A percentile compares a stretch with the other conserved stretches of the same genome.
phyloP scores from a whole-genome alignment of 2,329 filamentous ascomycete species.

The Ascochyta rabiei region DNA sequence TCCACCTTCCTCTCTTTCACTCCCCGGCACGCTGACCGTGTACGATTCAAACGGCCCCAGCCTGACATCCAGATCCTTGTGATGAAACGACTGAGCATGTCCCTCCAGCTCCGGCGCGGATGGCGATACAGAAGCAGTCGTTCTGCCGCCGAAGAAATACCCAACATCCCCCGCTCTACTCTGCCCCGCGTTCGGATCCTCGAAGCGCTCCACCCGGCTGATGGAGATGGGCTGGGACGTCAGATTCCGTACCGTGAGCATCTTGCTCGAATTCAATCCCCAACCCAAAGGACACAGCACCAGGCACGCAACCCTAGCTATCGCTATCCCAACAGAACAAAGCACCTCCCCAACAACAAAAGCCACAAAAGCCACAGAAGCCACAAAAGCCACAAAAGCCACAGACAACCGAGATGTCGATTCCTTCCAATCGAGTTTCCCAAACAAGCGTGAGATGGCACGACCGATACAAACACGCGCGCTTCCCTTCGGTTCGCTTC shows the following conservation, averaged over 20 bases:
- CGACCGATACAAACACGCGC: too few relatives aligned
- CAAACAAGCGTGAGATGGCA: too few relatives aligned
- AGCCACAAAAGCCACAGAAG: too few relatives aligned
- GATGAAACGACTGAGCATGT: slow-evolving; percentile 66
- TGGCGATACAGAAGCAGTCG: slow-evolving; percentile 34
- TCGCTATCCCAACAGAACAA: too few relatives aligned
- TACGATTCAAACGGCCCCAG: slow-evolving; percentile 72
- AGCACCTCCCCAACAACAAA: too few relatives aligned
- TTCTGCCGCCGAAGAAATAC: slow-evolving; percentile 42
- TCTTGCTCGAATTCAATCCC: neutral
- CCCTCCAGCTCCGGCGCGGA: slow-evolving; percentile 54
- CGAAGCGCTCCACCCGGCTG: slow-evolving; percentile 75
- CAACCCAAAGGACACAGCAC: too few relatives aligned
- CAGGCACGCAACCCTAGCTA: too few relatives aligned
- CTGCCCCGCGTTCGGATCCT: slow-evolving; percentile 56
- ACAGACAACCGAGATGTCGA: too few relatives aligned
- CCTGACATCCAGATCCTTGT: slow-evolving; percentile 66
- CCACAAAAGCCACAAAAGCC: too few relatives aligned
- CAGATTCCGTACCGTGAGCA: slow-evolving; percentile 79
- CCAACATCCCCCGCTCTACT: slow-evolving; percentile 37
- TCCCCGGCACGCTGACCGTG: slow-evolving; percentile 62
- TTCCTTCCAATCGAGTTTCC: too few relatives aligned
- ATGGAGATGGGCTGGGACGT: slow-evolving; percentile 76
- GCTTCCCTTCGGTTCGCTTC: too few relatives aligned
- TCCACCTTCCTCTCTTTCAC: neutral